A percentile compares a stretch with the other conserved stretches of the same genome.
Evolutionary conservation across 2,329 filamentous ascomycete species (phyloP).

Genomic region (Dactylonectria estremocensis): DNA sequence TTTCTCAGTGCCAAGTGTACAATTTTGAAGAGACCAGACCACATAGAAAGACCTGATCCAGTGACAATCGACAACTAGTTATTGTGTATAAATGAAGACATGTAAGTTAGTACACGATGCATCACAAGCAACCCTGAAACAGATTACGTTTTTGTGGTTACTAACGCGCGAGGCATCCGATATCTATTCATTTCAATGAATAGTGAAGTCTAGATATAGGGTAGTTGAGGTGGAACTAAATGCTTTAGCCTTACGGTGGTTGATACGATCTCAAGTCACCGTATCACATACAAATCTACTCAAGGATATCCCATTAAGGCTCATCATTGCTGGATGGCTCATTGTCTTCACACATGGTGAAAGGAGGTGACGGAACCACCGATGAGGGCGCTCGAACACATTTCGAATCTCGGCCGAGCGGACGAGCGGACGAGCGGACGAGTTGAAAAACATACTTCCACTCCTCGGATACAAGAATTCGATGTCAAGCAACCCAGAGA

Average conservation of each 20-base stretch:
- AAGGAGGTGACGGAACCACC: slow-evolving; percentile 7
- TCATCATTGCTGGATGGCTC: background rate
- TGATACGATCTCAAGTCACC: background rate
- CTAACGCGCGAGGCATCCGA: background rate
- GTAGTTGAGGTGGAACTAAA: background rate
- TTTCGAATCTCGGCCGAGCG: background rate
- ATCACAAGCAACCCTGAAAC: no score
- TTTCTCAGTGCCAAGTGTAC: no score
- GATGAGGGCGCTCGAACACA: slow-evolving; percentile 1
- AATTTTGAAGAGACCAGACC: no score
- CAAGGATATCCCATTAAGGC: background rate
- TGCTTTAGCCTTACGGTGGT: background rate
- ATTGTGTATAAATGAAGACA: no score
- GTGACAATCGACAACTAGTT: no score
- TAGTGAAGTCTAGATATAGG: background rate
- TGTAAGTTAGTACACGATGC: no score
- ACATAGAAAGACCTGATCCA: no score
- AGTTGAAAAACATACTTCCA: background rate
- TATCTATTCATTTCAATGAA: background rate
- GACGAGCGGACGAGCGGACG: background rate
- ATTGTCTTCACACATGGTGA: background rate
- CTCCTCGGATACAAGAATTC: background rate
- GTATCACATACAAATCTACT: background rate
- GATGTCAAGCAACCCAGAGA: background rate
- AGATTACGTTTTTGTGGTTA: no score